Evolutionary conservation across 192 early-diverging fungal species (phyloP).

Genomic region (Obelidium mucronatum): DNA sequence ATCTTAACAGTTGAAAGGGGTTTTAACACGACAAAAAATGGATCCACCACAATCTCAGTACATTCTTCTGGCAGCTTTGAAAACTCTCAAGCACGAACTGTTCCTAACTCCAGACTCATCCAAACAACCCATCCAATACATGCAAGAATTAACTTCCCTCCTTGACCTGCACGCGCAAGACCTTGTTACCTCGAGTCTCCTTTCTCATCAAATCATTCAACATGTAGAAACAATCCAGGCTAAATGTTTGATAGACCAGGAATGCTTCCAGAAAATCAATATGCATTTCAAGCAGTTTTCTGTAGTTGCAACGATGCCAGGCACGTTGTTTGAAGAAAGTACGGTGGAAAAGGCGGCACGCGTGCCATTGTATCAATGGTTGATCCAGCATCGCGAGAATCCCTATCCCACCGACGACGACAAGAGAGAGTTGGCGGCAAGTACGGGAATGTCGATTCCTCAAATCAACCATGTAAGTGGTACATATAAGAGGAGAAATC

Average conservation of each 20-base stretch:
- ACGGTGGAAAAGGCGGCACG: not conserved
- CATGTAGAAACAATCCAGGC: not conserved
- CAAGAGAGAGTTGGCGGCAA: slow-evolving; percentile 1
- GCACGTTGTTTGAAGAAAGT: slow-evolving; percentile 9
- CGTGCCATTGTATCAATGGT: slow-evolving; percentile 28
- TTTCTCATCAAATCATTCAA: not conserved
- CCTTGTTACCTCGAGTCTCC: not conserved
- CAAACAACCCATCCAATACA: slow-evolving; percentile 3
- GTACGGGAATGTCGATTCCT: slow-evolving; percentile 17
- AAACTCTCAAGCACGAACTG: not conserved
- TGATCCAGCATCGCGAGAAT: slow-evolving; percentile 8
- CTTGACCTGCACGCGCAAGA: not conserved
- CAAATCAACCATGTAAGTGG: slow-evolving; percentile 19
- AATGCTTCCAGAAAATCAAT: not conserved
- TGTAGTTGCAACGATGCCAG: not conserved
- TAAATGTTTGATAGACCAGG: slow-evolving; percentile 22
- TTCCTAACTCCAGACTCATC: not conserved
- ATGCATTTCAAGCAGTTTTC: not conserved
- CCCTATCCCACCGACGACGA: slow-evolving; percentile 31
- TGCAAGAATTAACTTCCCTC: not conserved
- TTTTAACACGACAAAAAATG: no score
- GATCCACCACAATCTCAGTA: not conserved
- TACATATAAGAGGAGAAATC: not conserved
- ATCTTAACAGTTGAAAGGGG: no score
- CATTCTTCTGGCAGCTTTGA: not conserved